Conservation (phyloP, 306 rosid species). For the Abrus pulchellus region DNA sequence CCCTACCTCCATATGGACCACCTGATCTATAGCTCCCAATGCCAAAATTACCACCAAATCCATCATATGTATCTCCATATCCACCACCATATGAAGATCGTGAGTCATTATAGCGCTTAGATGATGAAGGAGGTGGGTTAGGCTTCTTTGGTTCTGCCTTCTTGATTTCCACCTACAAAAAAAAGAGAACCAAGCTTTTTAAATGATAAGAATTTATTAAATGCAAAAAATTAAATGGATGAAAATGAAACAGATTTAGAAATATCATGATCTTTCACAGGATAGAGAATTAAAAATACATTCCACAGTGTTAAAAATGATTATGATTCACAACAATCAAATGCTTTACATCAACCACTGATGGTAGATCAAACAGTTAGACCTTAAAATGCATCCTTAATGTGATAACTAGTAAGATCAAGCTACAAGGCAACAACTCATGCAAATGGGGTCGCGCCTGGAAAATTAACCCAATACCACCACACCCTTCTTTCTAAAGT, state of each 20-base stretch:
- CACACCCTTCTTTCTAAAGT: conserved; percentile 6
- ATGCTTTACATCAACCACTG: background rate
- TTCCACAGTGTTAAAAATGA: background rate
- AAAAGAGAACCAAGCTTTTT: conserved; percentile 11
- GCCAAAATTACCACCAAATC: conserved; percentile 76
- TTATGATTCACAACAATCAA: background rate
- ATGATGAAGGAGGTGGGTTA: conserved; percentile 77
- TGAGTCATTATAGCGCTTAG: conserved; percentile 81
- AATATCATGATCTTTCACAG: background rate
- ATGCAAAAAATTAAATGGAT: background rate
- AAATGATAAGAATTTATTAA: background rate
- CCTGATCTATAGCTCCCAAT: conserved; percentile 75
- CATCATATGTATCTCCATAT: conserved; percentile 83
- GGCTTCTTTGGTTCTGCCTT: conserved; percentile 97
- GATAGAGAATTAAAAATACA: background rate
- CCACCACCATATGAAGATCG: conserved; percentile 81
- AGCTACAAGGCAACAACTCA: background rate
- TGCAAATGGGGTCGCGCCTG: background rate
- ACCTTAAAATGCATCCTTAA: conserved; percentile 5
- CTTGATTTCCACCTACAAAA: conserved; percentile 90
- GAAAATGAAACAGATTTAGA: background rate
- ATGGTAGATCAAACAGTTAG: background rate
- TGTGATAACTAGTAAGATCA: background rate
- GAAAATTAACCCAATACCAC: background rate
- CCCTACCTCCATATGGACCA: conserved; percentile 70